Base-by-base conservation (phyloP, 371 early-diverging fungal species). In the Mucor lusitanicus region DNA sequence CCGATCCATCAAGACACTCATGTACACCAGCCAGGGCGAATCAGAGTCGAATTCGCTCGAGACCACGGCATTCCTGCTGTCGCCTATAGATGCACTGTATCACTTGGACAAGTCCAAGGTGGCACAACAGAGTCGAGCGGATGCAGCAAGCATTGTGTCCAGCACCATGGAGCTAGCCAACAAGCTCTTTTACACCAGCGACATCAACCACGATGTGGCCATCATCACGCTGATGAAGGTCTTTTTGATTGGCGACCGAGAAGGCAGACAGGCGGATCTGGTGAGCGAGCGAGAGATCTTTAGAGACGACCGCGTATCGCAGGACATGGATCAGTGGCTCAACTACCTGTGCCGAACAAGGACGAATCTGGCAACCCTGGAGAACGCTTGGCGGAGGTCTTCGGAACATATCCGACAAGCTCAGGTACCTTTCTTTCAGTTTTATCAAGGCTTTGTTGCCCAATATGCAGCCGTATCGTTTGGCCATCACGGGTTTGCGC, bases 381-480 rank as follows among this genome's bases (percentile, higher is more conserved):
- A 80, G 48, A 59, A 60, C 30, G 83, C 83, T 48, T 83, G 81
- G 81, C 73, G 68, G 73, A 72, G 72, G 68, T 77, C 81, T 42
- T 83, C 83, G 57, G 64, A 28, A 32, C 68, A 73, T 63, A 77
- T 75, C 59, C 80, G 77, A 70, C 72, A 77, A 56, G 71, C 73
- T 39, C 70, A 72, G 57, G 64, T 82, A 39, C 83, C 85, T 28
- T 88, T 88, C 68, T 78, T 74, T 35, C 88, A 84, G 68, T 88
- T 88, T 64, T 81, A 84, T 76, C 86, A 86, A 64, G 70, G 79
- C 54, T 88, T 86, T 71, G 83, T 86, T n/a, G 81, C 83, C 15
- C 86, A 85, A 55, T 84, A 81, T 71, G 84, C 84, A 23, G 59
- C 80, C 25, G 75, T 78, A 25, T 84, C 84, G 3, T 71, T 81